Evolutionary conservation across 179 eudicot species (phyloP).

Genomic region (Silene noctiflora): DNA sequence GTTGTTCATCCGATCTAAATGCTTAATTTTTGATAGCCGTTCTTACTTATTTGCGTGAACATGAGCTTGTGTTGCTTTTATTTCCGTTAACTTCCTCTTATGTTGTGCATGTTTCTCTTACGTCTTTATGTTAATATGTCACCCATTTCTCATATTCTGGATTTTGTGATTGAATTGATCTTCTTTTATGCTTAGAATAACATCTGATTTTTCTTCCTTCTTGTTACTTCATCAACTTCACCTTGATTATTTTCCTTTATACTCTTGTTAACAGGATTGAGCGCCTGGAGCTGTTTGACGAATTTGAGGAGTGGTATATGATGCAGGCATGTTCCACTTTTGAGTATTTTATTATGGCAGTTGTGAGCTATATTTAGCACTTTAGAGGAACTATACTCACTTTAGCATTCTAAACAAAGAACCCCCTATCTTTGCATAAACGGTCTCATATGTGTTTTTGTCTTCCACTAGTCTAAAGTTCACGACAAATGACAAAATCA

Average conservation of each 20-base stretch:
- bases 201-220: not conserved
- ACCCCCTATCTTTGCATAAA: not conserved
- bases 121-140: not conserved
- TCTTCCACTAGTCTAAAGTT: too few species aligned
- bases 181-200: not conserved
- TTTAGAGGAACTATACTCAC: not conserved
- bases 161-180: not conserved
- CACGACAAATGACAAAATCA: too few species aligned
- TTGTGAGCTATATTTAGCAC: not conserved
- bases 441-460: too few species aligned
- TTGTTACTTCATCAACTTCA: not conserved
- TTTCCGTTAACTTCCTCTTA: not conserved
- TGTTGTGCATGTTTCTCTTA: not conserved
- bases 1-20: not conserved
- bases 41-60: not conserved
- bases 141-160: not conserved
- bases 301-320: constrained; percentile 97
- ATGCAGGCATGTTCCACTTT: constrained; percentile 70
- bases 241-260: constrained; percentile 16
- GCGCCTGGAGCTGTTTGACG: constrained; percentile 88
- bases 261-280: constrained; percentile 60
- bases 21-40: not conserved
- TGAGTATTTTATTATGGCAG: not conserved
- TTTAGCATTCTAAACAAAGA: too few species aligned
- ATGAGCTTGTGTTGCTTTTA: not conserved